phyloP scores from a whole-genome alignment of 805 yeast species.

The Nakazawaea holstii region DNA sequence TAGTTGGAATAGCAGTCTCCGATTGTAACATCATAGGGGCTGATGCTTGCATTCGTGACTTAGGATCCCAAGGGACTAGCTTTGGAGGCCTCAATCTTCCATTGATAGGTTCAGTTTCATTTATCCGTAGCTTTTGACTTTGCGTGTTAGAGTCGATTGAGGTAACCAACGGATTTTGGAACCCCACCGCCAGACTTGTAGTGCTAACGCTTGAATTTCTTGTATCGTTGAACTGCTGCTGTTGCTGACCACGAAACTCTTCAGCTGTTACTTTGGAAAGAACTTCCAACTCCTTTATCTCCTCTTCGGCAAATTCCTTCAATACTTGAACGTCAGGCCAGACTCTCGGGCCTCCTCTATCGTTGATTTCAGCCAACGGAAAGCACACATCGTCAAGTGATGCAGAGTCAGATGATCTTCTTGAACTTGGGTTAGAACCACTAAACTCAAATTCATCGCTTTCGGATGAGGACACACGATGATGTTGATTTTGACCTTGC shows the following conservation, averaged over 20 bases:
- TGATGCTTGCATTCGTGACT: constrained; percentile 12
- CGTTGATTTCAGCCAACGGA: constrained; percentile 57
- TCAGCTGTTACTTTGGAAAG: constrained; percentile 21
- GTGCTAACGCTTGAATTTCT: constrained; percentile 9
- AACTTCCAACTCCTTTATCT: constrained; percentile 33
- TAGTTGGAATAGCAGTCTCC: background rate
- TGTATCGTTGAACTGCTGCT: constrained; percentile 14
- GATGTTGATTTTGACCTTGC: constrained; percentile 1
- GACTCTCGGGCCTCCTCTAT: constrained; percentile 25
- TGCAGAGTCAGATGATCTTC: constrained; percentile 58
- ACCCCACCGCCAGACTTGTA: constrained; percentile 26
- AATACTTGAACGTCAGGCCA: constrained; percentile 87
- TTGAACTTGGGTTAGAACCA: constrained; percentile 58
- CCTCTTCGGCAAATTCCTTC: constrained; percentile 74
- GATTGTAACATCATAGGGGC: constrained; percentile 16
- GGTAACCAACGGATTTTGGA: constrained; percentile 30
- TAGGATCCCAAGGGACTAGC: constrained; percentile 67
- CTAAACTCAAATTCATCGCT: constrained; percentile 32
- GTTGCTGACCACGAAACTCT: constrained; percentile 18
- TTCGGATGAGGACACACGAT: constrained; percentile 3
- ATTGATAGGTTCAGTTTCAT: constrained; percentile 49
- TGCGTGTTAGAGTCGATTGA: constrained; percentile 20
- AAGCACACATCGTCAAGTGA: constrained; percentile 91
- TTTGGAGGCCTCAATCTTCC: constrained; percentile 75
- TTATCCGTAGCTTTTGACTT: constrained; percentile 28